Evolutionary conservation across 768 basidiomycete species (phyloP).

Genomic region (Candolleomyces aberdarensis): DNA sequence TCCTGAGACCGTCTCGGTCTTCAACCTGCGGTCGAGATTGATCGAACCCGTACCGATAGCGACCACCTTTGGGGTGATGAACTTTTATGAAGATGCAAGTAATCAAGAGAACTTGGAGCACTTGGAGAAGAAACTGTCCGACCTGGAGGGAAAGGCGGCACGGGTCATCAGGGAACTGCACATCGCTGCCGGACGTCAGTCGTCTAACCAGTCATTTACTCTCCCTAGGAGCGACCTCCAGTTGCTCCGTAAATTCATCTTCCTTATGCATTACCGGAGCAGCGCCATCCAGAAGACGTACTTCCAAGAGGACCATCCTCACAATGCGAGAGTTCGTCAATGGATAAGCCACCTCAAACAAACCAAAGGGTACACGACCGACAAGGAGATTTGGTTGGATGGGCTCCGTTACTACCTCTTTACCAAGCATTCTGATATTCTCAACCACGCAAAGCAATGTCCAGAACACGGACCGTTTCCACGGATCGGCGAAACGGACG

Average conservation of each 20-base stretch:
- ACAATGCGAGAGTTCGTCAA: conserved; percentile 9
- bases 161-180: conserved; percentile 11
- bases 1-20: conserved; percentile 14
- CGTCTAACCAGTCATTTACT: conserved; percentile 4
- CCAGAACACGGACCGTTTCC: background rate
- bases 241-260: conserved; percentile 25
- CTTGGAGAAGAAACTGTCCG: conserved; percentile 22
- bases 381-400: conserved; percentile 20
- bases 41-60: conserved; percentile 12
- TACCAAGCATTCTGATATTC: conserved; percentile 17
- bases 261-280: conserved; percentile 25
- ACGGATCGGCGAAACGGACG: conserved; percentile 14
- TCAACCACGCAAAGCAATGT: conserved; percentile 5
- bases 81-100: conserved; percentile 20
- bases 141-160: conserved; percentile 22
- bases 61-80: conserved; percentile 16
- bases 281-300: conserved; percentile 19
- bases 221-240: conserved; percentile 18
- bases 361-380: conserved; percentile 14
- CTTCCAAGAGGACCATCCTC: conserved; percentile 18
- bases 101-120: conserved; percentile 20
- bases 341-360: conserved; percentile 16
- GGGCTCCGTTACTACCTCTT: conserved; percentile 23
- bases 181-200: background rate
- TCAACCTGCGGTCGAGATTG: conserved; percentile 11